Evolutionary conservation across 2,329 filamentous ascomycete species (phyloP), one percentile per base, ranked within the genome.

Genomic region (Rhinocladiella similis): DNA sequence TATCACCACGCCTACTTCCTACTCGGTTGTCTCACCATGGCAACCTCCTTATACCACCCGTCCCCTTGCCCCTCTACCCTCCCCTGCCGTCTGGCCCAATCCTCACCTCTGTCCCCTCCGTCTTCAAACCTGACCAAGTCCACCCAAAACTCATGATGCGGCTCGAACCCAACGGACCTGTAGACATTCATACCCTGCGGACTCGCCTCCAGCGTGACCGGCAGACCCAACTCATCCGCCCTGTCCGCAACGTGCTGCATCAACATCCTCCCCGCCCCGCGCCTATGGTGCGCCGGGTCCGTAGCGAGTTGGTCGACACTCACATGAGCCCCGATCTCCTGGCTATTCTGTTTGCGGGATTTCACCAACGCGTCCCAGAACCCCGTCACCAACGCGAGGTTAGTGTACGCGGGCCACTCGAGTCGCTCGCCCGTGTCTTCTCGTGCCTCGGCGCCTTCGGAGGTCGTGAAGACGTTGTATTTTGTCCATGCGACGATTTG

Each of bases 241-340:
- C 55, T 45, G 1, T 5, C 25, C 12, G 46, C 45, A n/a, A 41
- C 48, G 20, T 54, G 46, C 1, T 43, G 47, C 57, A 63, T 57
- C 18, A 61, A 22, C 49, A 56, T 39, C 25, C 43, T 20, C 10
- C 57, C 54, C 2, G 54, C 60, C 9, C 60, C 60, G n/a, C 53
- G 51, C 5, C 60, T 47, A 6, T 58, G 54, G 36, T 59, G 57
- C 3, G 1, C 29, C 3, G 57, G 57, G 10, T 53, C 42, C 1
- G 57, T 61, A 13, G 48, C 60, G n/a, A 63, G 27, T 16, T 54
- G 50, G 36, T 61, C 61, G 14, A 61, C 53, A 5, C 53, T 42
- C 16, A 61, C 50, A 36, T 61, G 52, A 5, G 39, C 27, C 12
- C 50, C 47, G 10, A 61, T 47, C 4, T 9, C 9, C 5, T 36